Conservation (phyloP, 2,329 filamentous ascomycete species). For the Aureobasidium sp. region DNA sequence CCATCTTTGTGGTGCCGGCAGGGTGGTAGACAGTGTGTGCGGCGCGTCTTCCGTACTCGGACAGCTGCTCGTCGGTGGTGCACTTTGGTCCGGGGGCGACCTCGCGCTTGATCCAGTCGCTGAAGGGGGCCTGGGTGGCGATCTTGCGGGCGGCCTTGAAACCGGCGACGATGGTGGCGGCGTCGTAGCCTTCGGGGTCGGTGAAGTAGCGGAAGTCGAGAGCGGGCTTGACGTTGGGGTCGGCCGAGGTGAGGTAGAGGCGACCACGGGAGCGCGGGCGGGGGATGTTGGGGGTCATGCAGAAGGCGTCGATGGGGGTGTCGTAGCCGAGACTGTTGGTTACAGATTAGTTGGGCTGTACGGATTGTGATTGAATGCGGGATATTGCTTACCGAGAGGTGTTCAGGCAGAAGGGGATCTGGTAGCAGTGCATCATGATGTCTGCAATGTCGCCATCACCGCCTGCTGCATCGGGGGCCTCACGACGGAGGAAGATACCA, state of each 20-base stretch:
- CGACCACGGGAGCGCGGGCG: slow-evolving; percentile 71
- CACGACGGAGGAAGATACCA: slow-evolving; percentile 77
- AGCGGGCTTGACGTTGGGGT: slow-evolving; percentile 71
- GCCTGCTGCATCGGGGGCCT: slow-evolving; percentile 60
- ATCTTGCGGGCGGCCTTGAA: slow-evolving; percentile 67
- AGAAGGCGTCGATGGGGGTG: slow-evolving; percentile 68
- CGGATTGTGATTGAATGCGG: background rate
- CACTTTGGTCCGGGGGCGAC: slow-evolving; percentile 68
- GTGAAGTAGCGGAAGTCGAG: slow-evolving; percentile 89
- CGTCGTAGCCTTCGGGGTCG: slow-evolving; percentile 77
- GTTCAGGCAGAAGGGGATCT: slow-evolving; percentile 87
- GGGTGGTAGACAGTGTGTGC: slow-evolving; percentile 91
- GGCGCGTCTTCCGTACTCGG: slow-evolving; percentile 70
- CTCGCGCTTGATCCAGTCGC: slow-evolving; percentile 75
- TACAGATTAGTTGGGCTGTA: background rate
- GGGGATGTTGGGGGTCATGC: slow-evolving; percentile 89
- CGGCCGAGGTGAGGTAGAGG: slow-evolving; percentile 68
- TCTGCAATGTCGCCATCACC: slow-evolving; percentile 71
- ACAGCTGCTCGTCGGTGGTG: slow-evolving; percentile 71
- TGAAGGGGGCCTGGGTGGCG: slow-evolving; percentile 64
- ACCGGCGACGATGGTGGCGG: slow-evolving; percentile 72
- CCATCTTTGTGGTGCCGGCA: slow-evolving; percentile 86
- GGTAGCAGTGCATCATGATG: slow-evolving; percentile 96
- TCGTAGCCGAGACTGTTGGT: slow-evolving; percentile 63
- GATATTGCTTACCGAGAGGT: slow-evolving; percentile 46